phyloP scores from a whole-genome alignment of 768 basidiomycete genomes.

The Mycena latifolia region DNA sequence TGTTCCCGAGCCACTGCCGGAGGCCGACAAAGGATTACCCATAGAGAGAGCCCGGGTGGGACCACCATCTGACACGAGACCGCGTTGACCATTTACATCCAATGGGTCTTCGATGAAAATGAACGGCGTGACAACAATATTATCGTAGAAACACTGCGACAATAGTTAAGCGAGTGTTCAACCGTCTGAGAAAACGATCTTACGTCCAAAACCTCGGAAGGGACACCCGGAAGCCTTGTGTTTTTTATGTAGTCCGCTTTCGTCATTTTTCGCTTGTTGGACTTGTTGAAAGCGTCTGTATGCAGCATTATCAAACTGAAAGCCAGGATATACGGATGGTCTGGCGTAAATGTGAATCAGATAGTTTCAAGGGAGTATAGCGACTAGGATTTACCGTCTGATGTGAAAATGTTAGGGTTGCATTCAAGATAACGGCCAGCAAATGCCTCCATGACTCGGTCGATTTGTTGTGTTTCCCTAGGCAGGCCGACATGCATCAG shows the following conservation, averaged over 20 bases:
- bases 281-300: slow-evolving; percentile 98
- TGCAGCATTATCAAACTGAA: slow-evolving; percentile 99
- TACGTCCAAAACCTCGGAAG: slow-evolving; percentile 89
- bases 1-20: slow-evolving; percentile 42
- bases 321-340: slow-evolving; percentile 95
- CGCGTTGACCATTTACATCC: slow-evolving; percentile 72
- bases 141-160: slow-evolving; percentile 92
- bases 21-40: slow-evolving; percentile 41
- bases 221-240: slow-evolving; percentile 87
- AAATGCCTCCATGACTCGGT: slow-evolving; percentile 97
- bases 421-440: slow-evolving; percentile 86
- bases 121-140: slow-evolving; percentile 96
- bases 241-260: slow-evolving; percentile 96
- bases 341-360: slow-evolving; percentile 51
- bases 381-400: slow-evolving; percentile 67
- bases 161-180: slow-evolving; percentile 13
- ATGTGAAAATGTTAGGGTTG: slow-evolving; percentile 84
- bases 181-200: slow-evolving; percentile 39
- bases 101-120: slow-evolving; percentile 94
- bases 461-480: slow-evolving; percentile 97
- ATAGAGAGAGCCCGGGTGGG: slow-evolving; percentile 54
- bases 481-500: slow-evolving; percentile 94
- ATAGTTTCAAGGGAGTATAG: neutral
- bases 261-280: slow-evolving; percentile 97
- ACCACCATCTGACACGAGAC: slow-evolving; percentile 57